Evolutionary conservation across 176 grass and related monocot genomes (phyloP), one percentile per base, ranked within the genome.

Genomic region (Carex littledalei): DNA sequence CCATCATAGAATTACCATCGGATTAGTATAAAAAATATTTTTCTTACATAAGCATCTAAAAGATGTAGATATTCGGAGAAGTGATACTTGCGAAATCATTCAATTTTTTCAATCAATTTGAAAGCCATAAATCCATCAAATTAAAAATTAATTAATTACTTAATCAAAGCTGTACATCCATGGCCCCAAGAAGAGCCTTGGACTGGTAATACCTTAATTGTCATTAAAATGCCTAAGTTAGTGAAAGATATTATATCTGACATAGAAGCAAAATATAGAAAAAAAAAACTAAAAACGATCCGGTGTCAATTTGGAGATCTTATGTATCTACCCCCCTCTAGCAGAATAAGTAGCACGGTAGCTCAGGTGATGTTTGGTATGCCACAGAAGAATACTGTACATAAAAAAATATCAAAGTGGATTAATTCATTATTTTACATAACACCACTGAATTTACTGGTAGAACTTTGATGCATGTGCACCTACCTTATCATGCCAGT

Each of bases 401-500:
- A 32, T 45, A 56, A 41, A 56, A 71, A 69, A 32, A 69, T 49
- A n/a, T 39, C 37, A 74, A 31, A 18, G 11, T 58, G 17, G 64
- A 5, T 67, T 63, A 54, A 9, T 88, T 32, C 29, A 29, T 84
- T 41, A 78, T n/a, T 61, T 83, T 24, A 13, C 11, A 35, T 8
- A 72, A 59, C 47, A 17, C 13, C 60, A 68, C 34, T 52, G 5
- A 34, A n/a, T 49, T 49, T 52, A 63, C 67, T 4, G 61, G 14
- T 71, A 65, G 12, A 86, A 86, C 61, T 22, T 49, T 31, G 17
- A 65, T 15, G 7, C 43, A 35, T 76, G 6, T 31, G 45, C 89
- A 98, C 95, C 91, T 95, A 98, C 95, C 91, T 95, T 92, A 89
- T 89, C 59, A 16, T 95, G 89, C 85, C 66, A 85, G 57, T 98